Base-by-base conservation (phyloP, 2,329 filamentous ascomycete species). In the Ophidiomyces ophidiicola region DNA sequence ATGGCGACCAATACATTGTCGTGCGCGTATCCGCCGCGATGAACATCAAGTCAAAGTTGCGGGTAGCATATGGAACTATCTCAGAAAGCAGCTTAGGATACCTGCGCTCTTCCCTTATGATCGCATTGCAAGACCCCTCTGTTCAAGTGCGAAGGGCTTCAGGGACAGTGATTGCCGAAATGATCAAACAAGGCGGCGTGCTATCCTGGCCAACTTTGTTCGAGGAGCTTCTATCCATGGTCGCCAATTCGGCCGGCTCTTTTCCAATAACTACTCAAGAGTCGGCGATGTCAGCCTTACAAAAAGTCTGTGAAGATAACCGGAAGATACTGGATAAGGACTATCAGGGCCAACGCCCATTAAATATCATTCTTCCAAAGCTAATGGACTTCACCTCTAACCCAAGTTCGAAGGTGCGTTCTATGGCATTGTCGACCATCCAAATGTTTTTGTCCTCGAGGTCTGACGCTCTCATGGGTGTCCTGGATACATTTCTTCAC, bases 251-350 rank as follows among this genome's bases (percentile, higher is more conserved):
- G 41, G 69, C 67, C 32, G 80, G 82, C 28, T 76, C 80, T 46
- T 67, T 78, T 15, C 68, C 83, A 5, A 65, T 72, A 30, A 74
- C 83, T 54, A 78, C 80, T 8, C 86, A 94, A 56, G 88, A 98
- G 59, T 87, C 87, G 45, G 87, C 85, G 50, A 94, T 96, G 82
- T 77, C 82, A 34, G 87, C 90, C 33, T 70, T 98, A 60, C 69
- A 81, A 58, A 96, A 96, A 68, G 87, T 98, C 45, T 98, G 90
- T 62, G 90, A 98, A 62, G 90, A 98, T 63, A 94, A 93, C 64
- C 79, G 76, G 54, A 85, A 82, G 56, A 71, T 84, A 43, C 68
- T 98, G 39, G 85, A 93, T 61, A 78, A 80, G 51, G 84, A 94
- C 47, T 84, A 93, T 58, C 78, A 86, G 54, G 85, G 86, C 44